phyloP scores from a whole-genome alignment of 768 basidiomycete species.

The Trametes cingulata region DNA sequence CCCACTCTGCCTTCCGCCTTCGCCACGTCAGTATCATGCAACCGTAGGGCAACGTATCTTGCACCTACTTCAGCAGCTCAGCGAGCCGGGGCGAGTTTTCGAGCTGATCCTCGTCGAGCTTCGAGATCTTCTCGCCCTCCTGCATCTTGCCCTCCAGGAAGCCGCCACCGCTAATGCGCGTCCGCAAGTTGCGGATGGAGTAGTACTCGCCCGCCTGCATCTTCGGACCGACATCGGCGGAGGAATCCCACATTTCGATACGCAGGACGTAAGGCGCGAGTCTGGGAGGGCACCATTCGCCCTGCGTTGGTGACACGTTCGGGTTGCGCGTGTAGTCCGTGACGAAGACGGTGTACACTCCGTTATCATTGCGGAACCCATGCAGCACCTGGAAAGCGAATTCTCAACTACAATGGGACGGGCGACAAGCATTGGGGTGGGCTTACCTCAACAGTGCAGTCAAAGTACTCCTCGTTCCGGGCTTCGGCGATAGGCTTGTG shows the following conservation, averaged over 20 bases:
- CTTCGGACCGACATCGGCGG: constrained; percentile 39
- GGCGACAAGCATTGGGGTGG: background rate
- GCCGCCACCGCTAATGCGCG: constrained; percentile 39
- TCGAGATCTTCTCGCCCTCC: constrained; percentile 47
- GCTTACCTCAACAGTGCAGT: constrained; percentile 46
- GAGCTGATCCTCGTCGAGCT: constrained; percentile 43
- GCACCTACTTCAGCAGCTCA: constrained; percentile 56
- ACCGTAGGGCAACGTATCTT: too few relatives aligned
- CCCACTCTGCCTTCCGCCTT: constrained; percentile 55
- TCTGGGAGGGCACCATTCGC: constrained; percentile 48
- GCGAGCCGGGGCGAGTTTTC: constrained; percentile 41
- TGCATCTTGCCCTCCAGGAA: constrained; percentile 56
- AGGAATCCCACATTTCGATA: constrained; percentile 61
- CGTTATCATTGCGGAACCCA: constrained; percentile 40
- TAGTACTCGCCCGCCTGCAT: constrained; percentile 56
- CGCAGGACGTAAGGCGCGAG: constrained; percentile 49
- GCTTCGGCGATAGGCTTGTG: constrained; percentile 30
- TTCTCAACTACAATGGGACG: background rate
- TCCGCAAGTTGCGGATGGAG: constrained; percentile 52
- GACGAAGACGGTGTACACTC: constrained; percentile 52
- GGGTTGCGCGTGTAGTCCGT: constrained; percentile 64
- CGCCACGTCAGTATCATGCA: background rate
- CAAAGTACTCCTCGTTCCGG: constrained; percentile 27
- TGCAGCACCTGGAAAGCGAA: constrained; percentile 46
- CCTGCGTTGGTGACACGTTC: constrained; percentile 34